Percentiles rank a stretch among this genome's conserved stretches.
These are phyloP conservation scores for Fennellomyces sp. DNA, from an alignment of 371 early-diverging fungal genomes.

Conservation along the genomic window DNA sequence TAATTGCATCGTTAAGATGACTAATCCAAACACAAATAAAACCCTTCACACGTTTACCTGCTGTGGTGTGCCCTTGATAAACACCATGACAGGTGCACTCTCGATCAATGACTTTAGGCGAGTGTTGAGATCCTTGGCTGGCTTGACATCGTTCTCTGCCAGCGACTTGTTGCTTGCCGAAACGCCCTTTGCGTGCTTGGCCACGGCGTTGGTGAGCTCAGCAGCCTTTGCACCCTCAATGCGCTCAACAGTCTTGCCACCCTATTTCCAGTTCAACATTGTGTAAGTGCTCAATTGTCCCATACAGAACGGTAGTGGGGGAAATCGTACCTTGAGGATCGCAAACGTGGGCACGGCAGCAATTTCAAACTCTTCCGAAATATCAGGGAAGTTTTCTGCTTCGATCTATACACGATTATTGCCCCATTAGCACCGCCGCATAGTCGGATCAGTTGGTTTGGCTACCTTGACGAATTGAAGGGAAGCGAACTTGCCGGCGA, in stretches of 20 bases:
- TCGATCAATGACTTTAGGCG: constrained; percentile 72
- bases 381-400: constrained; percentile 89
- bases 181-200: constrained; percentile 70
- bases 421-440: too few relatives aligned
- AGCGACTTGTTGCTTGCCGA: constrained; percentile 33
- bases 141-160: constrained; percentile 15
- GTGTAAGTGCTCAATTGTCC: too few relatives aligned
- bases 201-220: constrained; percentile 70
- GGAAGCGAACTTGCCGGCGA: constrained; percentile 75
- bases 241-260: constrained; percentile 71
- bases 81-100: constrained; percentile 82
- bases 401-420: constrained; percentile 85
- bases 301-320: background rate
- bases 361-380: constrained; percentile 87
- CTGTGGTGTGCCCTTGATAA: constrained; percentile 93
- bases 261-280: too few relatives aligned
- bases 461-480: constrained; percentile 80
- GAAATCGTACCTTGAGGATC: constrained; percentile 67
- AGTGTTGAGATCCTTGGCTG: constrained; percentile 62
- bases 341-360: constrained; percentile 92
- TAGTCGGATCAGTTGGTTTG: too few relatives aligned
- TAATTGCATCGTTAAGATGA: constrained; percentile 15
- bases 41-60: constrained; percentile 27
- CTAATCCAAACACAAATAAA: background rate
- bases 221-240: constrained; percentile 92